A percentile compares a stretch with the other conserved stretches of the same genome.
phyloP scores from a whole-genome alignment of 1,139 yeast species.

The Candida neerlandica region DNA sequence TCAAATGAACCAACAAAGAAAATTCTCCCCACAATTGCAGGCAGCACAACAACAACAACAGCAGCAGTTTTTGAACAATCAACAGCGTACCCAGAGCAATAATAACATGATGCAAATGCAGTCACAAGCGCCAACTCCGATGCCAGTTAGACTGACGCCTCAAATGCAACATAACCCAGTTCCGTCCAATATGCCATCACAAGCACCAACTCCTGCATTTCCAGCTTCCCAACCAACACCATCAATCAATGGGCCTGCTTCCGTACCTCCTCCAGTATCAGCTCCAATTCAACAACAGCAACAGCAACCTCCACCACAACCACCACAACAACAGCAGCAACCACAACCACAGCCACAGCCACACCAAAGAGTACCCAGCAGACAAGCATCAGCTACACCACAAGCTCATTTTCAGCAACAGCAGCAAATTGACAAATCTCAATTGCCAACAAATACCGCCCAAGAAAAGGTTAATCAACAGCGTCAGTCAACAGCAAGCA shows the following conservation, averaged over 20 bases:
- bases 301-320: slow-evolving; percentile 12
- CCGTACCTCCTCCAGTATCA: slow-evolving; percentile 1
- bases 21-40: slow-evolving; percentile 10
- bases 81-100: slow-evolving; percentile 11
- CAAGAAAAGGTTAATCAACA: slow-evolving; percentile 8
- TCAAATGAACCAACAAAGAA: slow-evolving; percentile 8
- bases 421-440: slow-evolving; percentile 12
- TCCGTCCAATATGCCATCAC: slow-evolving; percentile 7
- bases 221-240: slow-evolving; percentile 14
- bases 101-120: slow-evolving; percentile 12
- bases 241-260: neutral
- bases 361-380: slow-evolving; percentile 10
- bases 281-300: slow-evolving; percentile 10
- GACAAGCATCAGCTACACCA: slow-evolving; percentile 15
- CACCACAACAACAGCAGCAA: slow-evolving; percentile 8
- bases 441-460: slow-evolving; percentile 1
- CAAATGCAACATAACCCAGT: slow-evolving; percentile 11
- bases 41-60: slow-evolving; percentile 11
- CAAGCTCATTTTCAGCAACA: slow-evolving; percentile 12
- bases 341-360: no score
- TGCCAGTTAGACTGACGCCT: slow-evolving; percentile 15
- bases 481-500: slow-evolving; percentile 13
- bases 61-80: slow-evolving; percentile 7
- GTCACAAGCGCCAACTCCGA: slow-evolving; percentile 13
- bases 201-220: slow-evolving; percentile 29